Conservation (phyloP, 1,284 basidiomycete genomes). For the Cryptococcus sp. region DNA sequence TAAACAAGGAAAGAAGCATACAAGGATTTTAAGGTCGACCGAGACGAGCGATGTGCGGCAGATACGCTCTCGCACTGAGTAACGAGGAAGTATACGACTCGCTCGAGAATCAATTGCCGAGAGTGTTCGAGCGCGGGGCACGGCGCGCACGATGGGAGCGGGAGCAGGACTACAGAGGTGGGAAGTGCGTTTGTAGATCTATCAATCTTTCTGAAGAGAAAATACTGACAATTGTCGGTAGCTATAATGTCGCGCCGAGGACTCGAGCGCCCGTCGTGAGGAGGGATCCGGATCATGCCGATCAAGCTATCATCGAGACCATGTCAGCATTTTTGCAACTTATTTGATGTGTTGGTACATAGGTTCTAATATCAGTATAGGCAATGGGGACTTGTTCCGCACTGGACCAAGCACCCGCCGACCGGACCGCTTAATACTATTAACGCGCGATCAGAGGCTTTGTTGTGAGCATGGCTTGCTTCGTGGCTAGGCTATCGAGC, state of each 20-base stretch:
- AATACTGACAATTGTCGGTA: slow-evolving; percentile 17
- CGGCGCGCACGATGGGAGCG: slow-evolving; percentile 40
- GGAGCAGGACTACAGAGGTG: slow-evolving; percentile 39
- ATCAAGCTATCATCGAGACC: slow-evolving; percentile 46
- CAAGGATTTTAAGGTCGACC: too few species aligned
- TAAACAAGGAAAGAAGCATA: not conserved
- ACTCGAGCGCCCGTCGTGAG: slow-evolving; percentile 42
- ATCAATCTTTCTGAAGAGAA: not conserved
- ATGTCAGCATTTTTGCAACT: slow-evolving; percentile 33
- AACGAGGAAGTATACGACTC: slow-evolving; percentile 40
- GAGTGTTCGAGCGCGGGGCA: slow-evolving; percentile 23
- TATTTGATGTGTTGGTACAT: too few species aligned
- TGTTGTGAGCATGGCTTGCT: slow-evolving; percentile 62
- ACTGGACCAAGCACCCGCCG: slow-evolving; percentile 70
- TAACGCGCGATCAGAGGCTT: slow-evolving; percentile 82
- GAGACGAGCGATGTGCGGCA: slow-evolving; percentile 38
- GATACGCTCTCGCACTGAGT: slow-evolving; percentile 44
- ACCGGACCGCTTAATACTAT: slow-evolving; percentile 77
- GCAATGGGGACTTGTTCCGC: slow-evolving; percentile 89
- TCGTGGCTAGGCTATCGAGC: not conserved
- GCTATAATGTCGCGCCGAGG: slow-evolving; percentile 50
- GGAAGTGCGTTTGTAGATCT: slow-evolving; percentile 13
- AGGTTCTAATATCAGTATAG: slow-evolving; percentile 51
- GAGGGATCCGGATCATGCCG: slow-evolving; percentile 57
- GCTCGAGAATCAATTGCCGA: slow-evolving; percentile 29